phyloP scores from a whole-genome alignment of 805 yeast species.

The Kodamaea laetipori region DNA sequence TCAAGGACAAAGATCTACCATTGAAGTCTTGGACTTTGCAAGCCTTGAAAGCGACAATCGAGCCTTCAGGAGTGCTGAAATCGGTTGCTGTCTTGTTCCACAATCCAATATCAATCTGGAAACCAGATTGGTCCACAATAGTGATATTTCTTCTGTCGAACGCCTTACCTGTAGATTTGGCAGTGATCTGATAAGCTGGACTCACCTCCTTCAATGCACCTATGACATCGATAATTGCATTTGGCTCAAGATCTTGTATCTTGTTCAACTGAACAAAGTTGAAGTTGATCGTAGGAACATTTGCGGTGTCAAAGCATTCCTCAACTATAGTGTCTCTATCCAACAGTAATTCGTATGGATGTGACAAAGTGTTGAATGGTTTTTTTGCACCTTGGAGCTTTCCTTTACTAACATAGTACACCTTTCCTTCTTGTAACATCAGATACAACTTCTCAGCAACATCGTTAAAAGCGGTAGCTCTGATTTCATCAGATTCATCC shows the following conservation, averaged over 20 bases:
- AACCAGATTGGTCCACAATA: constrained; percentile 82
- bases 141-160: constrained; percentile 89
- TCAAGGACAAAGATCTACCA: constrained; percentile 80
- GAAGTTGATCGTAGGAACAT: constrained; percentile 79
- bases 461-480: constrained; percentile 93
- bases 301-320: constrained; percentile 59
- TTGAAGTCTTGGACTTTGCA: constrained; percentile 86
- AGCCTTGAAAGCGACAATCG: constrained; percentile 91
- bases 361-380: constrained; percentile 77
- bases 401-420: constrained; percentile 80
- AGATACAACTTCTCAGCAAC: constrained; percentile 79
- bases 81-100: constrained; percentile 90
- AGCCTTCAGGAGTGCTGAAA: constrained; percentile 69
- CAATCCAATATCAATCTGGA: constrained; percentile 74
- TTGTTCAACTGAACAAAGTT: constrained; percentile 70
- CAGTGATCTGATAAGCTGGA: constrained; percentile 74
- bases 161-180: constrained; percentile 86
- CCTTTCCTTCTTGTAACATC: constrained; percentile 82
- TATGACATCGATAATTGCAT: constrained; percentile 78
- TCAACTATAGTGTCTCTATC: constrained; percentile 78
- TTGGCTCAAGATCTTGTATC: constrained; percentile 67
- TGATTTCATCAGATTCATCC: constrained; percentile 94
- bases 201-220: constrained; percentile 82
- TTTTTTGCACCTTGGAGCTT: constrained; percentile 82
- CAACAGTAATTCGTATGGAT: constrained; percentile 84